Conservation (phyloP, 805 yeast genomes). For the Spathaspora arborariae region DNA sequence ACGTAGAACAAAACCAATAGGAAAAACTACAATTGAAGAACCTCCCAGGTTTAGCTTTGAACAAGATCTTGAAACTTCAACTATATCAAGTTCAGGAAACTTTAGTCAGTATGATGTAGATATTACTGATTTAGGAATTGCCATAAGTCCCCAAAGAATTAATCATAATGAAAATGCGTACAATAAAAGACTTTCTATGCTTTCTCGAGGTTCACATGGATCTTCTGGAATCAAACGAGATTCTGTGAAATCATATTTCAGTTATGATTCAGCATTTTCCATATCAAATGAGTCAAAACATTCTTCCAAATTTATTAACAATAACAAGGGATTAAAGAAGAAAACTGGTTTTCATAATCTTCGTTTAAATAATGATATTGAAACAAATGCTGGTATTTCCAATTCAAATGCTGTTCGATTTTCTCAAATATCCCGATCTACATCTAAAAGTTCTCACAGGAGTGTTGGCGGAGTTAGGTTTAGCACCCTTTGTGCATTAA, state of each 20-base stretch:
- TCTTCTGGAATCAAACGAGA: constrained; percentile 29
- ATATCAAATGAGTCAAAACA: constrained; percentile 17
- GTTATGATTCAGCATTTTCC: constrained; percentile 58
- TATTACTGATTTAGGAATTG: constrained; percentile 40
- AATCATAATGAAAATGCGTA: constrained; percentile 10
- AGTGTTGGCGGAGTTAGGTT: constrained; percentile 30
- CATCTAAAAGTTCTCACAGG: constrained; percentile 19
- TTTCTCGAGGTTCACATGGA: constrained; percentile 31
- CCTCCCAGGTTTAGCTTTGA: background rate
- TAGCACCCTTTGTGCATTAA: constrained; percentile 36
- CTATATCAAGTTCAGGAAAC: constrained; percentile 34
- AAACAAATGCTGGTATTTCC: constrained; percentile 12
- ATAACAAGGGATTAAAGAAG: constrained; percentile 34
- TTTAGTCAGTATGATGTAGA: constrained; percentile 37
- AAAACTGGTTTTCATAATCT: constrained; percentile 49
- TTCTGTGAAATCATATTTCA: constrained; percentile 49
- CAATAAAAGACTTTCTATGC: constrained; percentile 14
- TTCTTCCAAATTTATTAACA: constrained; percentile 10
- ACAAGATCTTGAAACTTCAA: constrained; percentile 7
- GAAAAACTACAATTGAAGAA: background rate
- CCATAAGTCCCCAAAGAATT: constrained; percentile 35
- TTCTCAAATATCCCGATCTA: constrained; percentile 18
- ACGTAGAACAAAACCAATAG: background rate
- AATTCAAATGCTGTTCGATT: constrained; percentile 1
- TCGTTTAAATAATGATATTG: constrained; percentile 21